phyloP scores from a whole-genome alignment of 2,329 filamentous ascomycete species.

The Penicillium sp. region DNA sequence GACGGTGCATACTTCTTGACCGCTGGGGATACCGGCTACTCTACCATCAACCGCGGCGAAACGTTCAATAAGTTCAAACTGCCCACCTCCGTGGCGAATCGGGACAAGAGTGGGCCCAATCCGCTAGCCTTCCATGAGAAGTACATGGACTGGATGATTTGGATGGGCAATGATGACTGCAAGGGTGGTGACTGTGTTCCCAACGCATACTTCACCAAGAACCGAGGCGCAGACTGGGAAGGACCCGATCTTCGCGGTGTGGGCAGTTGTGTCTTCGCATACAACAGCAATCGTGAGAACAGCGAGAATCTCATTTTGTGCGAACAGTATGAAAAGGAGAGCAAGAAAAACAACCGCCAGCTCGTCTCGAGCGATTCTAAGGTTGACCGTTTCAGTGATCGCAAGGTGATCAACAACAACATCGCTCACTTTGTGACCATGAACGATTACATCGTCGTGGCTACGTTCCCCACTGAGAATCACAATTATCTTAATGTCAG shows the following conservation, averaged over 20 bases:
- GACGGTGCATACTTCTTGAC: slow-evolving; percentile 86
- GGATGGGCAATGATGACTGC: slow-evolving; percentile 69
- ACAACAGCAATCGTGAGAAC: slow-evolving; percentile 53
- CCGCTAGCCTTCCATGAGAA: slow-evolving; percentile 76
- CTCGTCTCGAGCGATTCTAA: slow-evolving; percentile 60
- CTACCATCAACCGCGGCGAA: slow-evolving; percentile 72
- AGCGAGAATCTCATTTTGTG: slow-evolving; percentile 61
- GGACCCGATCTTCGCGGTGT: slow-evolving; percentile 56
- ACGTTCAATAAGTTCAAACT: slow-evolving; percentile 51
- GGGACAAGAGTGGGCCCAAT: slow-evolving; percentile 33
- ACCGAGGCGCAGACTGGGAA: slow-evolving; percentile 71
- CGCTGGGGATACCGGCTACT: slow-evolving; percentile 60
- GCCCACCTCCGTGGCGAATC: slow-evolving; percentile 12
- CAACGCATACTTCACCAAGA: slow-evolving; percentile 68
- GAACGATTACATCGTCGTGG: slow-evolving; percentile 93
- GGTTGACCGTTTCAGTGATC: slow-evolving; percentile 65
- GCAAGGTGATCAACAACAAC: slow-evolving; percentile 60
- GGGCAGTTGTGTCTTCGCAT: slow-evolving; percentile 80
- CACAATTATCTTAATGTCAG: slow-evolving; percentile 67
- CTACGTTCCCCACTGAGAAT: slow-evolving; percentile 58
- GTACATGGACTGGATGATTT: slow-evolving; percentile 84
- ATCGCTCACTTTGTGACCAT: slow-evolving; percentile 87
- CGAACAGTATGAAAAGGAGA: slow-evolving; percentile 58
- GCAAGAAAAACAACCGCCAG: slow-evolving; percentile 57
- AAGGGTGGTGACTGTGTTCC: slow-evolving; percentile 60